phyloP scores from a whole-genome alignment of 148 eudicot genomes.

The Chenopodium quinoa region DNA sequence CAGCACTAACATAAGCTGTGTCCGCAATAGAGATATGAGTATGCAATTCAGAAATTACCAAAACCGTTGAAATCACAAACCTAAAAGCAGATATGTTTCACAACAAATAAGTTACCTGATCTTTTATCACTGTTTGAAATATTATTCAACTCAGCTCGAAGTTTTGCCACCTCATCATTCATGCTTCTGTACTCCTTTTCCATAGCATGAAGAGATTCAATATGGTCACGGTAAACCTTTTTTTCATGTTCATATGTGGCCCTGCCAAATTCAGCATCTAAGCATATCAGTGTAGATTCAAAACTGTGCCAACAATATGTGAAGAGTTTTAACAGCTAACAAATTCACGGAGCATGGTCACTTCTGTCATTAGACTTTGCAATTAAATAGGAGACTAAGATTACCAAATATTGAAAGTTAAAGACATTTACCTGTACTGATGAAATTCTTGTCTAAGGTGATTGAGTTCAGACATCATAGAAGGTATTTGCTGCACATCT shows the following conservation, averaged over 20 bases:
- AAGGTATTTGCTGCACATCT: constrained; percentile 72
- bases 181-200: constrained; percentile 86
- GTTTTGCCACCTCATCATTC: constrained; percentile 93
- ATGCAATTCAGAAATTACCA: background rate
- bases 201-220: constrained; percentile 95
- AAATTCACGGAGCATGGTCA: background rate
- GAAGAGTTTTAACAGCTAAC: background rate
- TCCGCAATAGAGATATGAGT: background rate
- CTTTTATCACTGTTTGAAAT: constrained; percentile 54
- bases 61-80: background rate
- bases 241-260: constrained; percentile 91
- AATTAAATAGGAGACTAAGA: background rate
- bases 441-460: constrained; percentile 84
- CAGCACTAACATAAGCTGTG: constrained; percentile 51
- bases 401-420: background rate
- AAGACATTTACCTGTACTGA: constrained; percentile 65
- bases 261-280: constrained; percentile 41
- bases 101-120: constrained; percentile 45
- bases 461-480: constrained; percentile 71
- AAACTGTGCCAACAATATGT: background rate
- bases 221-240: constrained; percentile 83
- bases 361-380: background rate
- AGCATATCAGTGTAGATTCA: constrained; percentile 1
- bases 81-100: background rate
- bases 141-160: constrained; percentile 70